These are phyloP conservation scores for Aegilops longissima DNA, from an alignment of 176 grass and related monocot species.

Conservation along the genomic window DNA sequence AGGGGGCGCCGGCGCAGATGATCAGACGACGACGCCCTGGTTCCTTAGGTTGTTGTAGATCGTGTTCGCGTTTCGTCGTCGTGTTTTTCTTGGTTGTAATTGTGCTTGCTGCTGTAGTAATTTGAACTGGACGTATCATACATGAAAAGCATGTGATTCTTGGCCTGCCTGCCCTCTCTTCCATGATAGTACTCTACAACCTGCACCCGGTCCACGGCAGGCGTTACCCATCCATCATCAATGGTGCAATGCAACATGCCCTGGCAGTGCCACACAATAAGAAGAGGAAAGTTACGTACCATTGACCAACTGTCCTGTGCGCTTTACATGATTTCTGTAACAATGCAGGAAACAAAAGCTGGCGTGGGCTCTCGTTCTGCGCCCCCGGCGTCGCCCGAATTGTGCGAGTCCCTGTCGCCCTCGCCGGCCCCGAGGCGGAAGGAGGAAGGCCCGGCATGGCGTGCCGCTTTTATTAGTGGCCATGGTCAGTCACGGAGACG, in stretches of 20 bases:
- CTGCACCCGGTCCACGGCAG: not conserved
- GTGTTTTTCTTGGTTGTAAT: slow-evolving; percentile 27
- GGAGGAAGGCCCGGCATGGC: not conserved
- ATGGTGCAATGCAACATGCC: slow-evolving; percentile 16
- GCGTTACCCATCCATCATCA: not conserved
- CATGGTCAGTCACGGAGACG: not conserved
- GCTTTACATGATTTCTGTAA: not conserved
- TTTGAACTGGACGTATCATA: slow-evolving; percentile 36
- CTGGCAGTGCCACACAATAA: slow-evolving; percentile 20
- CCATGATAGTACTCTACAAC: not conserved
- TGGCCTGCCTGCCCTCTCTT: not conserved
- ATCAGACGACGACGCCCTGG: not conserved
- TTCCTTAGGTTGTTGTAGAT: slow-evolving; percentile 16
- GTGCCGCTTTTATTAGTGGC: not conserved
- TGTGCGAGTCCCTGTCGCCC: not conserved
- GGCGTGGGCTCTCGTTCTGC: no score
- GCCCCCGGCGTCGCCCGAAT: not conserved
- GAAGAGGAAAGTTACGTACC: not conserved
- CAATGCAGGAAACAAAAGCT: not conserved
- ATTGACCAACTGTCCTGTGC: not conserved
- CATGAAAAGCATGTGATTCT: slow-evolving; percentile 29
- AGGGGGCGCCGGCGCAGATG: not conserved
- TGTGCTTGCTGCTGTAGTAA: slow-evolving; percentile 35
- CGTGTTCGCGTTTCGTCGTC: slow-evolving; percentile 3
- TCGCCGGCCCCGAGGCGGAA: not conserved